Evolutionary conservation across 2,329 filamentous ascomycete genomes (phyloP).

Genomic region (Moelleriella libera): DNA sequence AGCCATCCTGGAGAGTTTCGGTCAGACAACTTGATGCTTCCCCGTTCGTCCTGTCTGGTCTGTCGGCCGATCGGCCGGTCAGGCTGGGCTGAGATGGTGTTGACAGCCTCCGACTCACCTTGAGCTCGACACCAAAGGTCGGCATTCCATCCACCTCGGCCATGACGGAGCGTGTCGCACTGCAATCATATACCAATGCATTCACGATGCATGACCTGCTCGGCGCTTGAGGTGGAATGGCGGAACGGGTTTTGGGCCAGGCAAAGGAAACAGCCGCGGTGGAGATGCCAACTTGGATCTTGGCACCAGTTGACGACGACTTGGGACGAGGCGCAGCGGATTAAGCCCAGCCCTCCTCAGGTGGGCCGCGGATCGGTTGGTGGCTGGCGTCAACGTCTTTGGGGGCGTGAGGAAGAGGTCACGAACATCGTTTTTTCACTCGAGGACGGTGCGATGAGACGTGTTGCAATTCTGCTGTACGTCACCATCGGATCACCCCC

Average conservation of each 20-base stretch:
- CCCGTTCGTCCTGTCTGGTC: background rate
- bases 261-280: background rate
- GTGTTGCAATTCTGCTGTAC: background rate
- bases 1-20: conserved; percentile 57
- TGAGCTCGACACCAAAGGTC: conserved; percentile 86
- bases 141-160: conserved; percentile 70
- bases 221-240: background rate
- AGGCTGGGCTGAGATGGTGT: background rate
- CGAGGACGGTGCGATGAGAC: too few species aligned
- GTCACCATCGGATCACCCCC: too few species aligned
- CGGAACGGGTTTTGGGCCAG: background rate
- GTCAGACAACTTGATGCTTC: too few species aligned
- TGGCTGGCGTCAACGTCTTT: background rate
- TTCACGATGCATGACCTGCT: background rate
- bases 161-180: conserved; percentile 34
- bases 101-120: conserved; percentile 39
- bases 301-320: background rate
- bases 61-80: background rate
- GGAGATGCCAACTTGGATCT: background rate
- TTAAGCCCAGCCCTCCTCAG: background rate
- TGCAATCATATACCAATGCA: conserved; percentile 7
- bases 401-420: too few species aligned
- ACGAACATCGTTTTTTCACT: too few species aligned
- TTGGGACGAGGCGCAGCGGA: background rate
- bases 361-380: background rate